Evolutionary conservation across 1,139 yeast species (phyloP), one percentile per base, ranked within the genome.

Genomic region (Sugiyamaella grinbergsii): DNA sequence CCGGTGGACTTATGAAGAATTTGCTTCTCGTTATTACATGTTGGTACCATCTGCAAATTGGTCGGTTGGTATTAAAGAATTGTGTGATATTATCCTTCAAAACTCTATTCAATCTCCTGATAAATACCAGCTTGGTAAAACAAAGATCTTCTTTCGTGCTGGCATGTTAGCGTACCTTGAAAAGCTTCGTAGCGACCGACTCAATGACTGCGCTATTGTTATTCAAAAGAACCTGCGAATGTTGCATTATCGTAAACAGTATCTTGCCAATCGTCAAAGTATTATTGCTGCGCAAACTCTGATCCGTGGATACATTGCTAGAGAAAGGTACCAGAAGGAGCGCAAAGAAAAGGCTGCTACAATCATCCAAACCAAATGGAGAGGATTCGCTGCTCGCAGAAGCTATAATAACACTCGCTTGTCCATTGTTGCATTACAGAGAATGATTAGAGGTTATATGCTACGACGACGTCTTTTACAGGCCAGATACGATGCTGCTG

Each of bases 1-100:
- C 0, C 79, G 98, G 66, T 90, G 97, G 94, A 80, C 96, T 1
- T 93, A 89, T 66, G 91, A 85, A 50, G 98, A 93, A 66, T 93
- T 93, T 74, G 96, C 93, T 37, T 82, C 83, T 57, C 81, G 97
- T 62, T 93, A 90, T 68, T 94, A 88, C 65, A 81, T 91, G 62
- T 77, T 93, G 55, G 81, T 88, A 42, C 82, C 83, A 40, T 84
- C 96, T 0, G 72, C 75, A 23, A 78, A 80, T 56, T 86, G 95
- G 85, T 77, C 81, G 38, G 75, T 54, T 24, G 60, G 55, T 8
- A 81, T 87, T 8, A 77, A 80, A 54, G 78, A 71, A 5, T 76
- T 88, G 51, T 87, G 96, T 63, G 75, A 81, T 62, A 76, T 76
- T 45, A 87, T 93, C 55, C 75, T 93, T 63, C 72, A 74, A 46